Percentiles rank a stretch among this genome's conserved stretches.
Evolutionary conservation across 2,329 filamentous ascomycete species (phyloP).

Genomic region (Diaporthe aspalathi): DNA sequence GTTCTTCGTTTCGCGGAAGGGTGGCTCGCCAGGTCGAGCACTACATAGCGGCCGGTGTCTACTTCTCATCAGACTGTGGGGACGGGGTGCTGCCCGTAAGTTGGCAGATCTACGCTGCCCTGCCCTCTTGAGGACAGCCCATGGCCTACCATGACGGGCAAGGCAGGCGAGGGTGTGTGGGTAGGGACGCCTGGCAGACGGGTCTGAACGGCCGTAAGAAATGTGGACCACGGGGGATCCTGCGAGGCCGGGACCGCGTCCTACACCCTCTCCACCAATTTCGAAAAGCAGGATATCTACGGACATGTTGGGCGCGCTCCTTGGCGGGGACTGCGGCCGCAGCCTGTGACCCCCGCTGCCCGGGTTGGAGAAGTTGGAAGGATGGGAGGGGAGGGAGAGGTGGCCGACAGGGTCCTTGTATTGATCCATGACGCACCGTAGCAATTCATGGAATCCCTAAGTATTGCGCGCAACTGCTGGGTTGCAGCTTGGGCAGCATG

Average conservation of each 20-base stretch:
- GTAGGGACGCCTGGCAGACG: not conserved
- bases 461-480: too few species aligned
- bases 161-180: too few species aligned
- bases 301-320: not conserved
- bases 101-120: not conserved
- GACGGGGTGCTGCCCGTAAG: not conserved
- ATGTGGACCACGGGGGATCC: not conserved
- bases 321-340: not conserved
- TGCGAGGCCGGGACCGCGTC: not conserved
- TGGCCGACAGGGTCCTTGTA: not conserved
- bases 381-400: not conserved
- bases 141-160: not conserved
- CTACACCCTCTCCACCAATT: not conserved
- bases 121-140: not conserved
- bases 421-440: not conserved
- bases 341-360: not conserved
- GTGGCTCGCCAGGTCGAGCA: too few species aligned
- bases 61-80: not conserved
- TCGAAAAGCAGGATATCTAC: constrained; percentile 11
- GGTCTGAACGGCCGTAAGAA: not conserved
- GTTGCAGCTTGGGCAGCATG: not conserved
- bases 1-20: not conserved
- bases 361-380: not conserved
- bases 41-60: not conserved
- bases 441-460: not conserved